Base-by-base conservation (phyloP, 805 yeast genomes). In the Candida krabiensis region DNA sequence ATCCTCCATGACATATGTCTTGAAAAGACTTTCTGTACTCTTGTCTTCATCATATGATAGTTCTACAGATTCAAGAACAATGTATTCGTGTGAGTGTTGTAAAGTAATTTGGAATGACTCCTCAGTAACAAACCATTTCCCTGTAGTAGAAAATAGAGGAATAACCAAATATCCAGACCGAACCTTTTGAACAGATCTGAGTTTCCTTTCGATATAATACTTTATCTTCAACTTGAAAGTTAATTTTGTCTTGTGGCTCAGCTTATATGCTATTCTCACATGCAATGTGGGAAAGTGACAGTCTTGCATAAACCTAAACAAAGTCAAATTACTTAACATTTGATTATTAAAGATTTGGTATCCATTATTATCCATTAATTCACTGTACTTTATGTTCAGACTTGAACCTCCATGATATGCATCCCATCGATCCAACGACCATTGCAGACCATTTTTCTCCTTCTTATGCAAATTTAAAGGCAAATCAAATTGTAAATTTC, bases 321-420 rank as follows among this genome's bases (percentile, higher is more conserved):
- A 40, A 0, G 47, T 31, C 25, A 52, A 16, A 16, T 35, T 31
- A 14, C 47, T 40, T 16, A 47, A 18, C 17, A 23, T 38, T 23
- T 49, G 47, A 37, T 49, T 46, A 31, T 53, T 44, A 30, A 45
- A 54, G 2, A 54, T 40, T 22, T 45, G 49, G 27, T 40, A 51
- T 11, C 52, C 52, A 27, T 45, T 34, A 24, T 53, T 40, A 17
- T 53, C 45, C 1, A 40, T 36, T 28, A 59, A 35, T 28, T 49
- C 56, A 19, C 45, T 47, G 31, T 49, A 54, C 7, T 37, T 38
- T 4, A 70, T 39, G 23, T 55, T 57, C 33, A 70, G 40, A 21
- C 63, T 56, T 1, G 63, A 47, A 0, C 75, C 74, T 1, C 71
- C 70, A 32, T 57, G 58, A 41, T 43, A 60, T 1, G 64, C 56